Evolutionary conservation across 148 eudicot genomes (phyloP), one percentile per base, ranked within the genome.

Genomic region (Chenopodium berlandieri): DNA sequence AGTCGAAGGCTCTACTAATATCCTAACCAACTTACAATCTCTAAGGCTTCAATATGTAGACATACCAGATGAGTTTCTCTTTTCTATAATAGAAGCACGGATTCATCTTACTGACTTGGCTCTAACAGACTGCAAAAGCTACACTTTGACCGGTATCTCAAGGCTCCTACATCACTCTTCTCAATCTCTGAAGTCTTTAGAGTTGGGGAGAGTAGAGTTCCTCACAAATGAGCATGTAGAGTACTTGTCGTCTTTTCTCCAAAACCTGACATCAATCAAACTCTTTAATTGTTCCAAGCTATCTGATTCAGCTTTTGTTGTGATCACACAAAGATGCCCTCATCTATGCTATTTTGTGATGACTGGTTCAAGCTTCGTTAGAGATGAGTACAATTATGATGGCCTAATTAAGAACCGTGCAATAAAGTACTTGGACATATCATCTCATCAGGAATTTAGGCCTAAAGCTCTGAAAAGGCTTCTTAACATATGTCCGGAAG

Each of bases 91-190:
- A 30, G 31, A 58, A 67, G 76, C 76, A 44, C 40, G 17, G 9
- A 78, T 85, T 23, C 87, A 78, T 58, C 75, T 85, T 40, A 81
- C 32, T 56, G 74, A 65, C 9, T 63, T 85, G 47, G 16, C 31
- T 20, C 84, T 85, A 27, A 0, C 10, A 50, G 65, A 25, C 25
- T 85, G 87, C 63, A 81, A 68, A 64, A 47, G 73, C 23, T 81
- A 85, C 56, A 81, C 87, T 17, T 85, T 85, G 74, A 9, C 71
- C 2, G 87, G 84, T 34, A 30, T 85, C 63, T 78, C 37, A 16
- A 78, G 23, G 17, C 76, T 85, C 19, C 75, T 85, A 73, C 71
- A 75, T 2, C 68, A 40, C 44, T 40, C 86, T 0, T 23, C 58
- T 68, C 76, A 11, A 44, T 73, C 82, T 47, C 34, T 83, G 2